Conservation (phyloP, 2,329 filamentous ascomycete genomes). For the Plectosphaerella sp. region DNA sequence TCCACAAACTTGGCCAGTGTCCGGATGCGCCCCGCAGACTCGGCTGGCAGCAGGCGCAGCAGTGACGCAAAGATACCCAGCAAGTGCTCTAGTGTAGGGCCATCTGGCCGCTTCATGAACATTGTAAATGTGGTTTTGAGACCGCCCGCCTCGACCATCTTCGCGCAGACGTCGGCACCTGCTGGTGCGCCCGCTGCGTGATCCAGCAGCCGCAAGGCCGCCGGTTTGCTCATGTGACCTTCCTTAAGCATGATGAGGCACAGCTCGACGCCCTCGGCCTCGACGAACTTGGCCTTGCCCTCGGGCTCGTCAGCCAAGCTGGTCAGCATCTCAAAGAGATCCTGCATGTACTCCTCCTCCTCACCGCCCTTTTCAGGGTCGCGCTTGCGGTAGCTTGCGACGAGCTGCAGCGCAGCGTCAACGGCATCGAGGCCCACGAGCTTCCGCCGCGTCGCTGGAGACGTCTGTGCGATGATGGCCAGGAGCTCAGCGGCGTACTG, state of each 20-base stretch:
- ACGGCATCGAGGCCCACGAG: conserved; percentile 66
- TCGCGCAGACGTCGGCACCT: conserved; percentile 64
- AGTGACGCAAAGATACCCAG: conserved; percentile 81
- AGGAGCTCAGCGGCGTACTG: conserved; percentile 92
- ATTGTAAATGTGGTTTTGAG: conserved; percentile 80
- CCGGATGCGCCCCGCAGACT: conserved; percentile 74
- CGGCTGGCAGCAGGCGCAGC: conserved; percentile 71
- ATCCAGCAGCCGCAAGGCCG: conserved; percentile 78
- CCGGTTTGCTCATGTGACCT: conserved; percentile 74
- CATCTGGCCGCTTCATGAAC: conserved; percentile 78
- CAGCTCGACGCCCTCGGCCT: conserved; percentile 88
- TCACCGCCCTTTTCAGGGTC: conserved; percentile 82
- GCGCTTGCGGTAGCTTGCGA: conserved; percentile 78
- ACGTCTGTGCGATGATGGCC: conserved; percentile 80
- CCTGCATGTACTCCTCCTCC: conserved; percentile 93
- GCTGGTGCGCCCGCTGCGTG: conserved; percentile 59
- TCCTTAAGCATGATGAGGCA: conserved; percentile 89
- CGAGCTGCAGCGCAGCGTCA: conserved; percentile 75
- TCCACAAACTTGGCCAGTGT: conserved; percentile 92
- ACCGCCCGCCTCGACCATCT: conserved; percentile 76
- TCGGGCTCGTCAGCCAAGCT: conserved; percentile 70
- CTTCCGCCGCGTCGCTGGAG: conserved; percentile 57
- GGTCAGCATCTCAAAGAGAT: conserved; percentile 82
- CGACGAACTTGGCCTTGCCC: conserved; percentile 78
- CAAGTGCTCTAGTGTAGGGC: conserved; percentile 71